Percentiles rank a stretch among this genome's conserved stretches.
Conservation (phyloP, 2,329 filamentous ascomycete species). For the Penicillium verrucosum region DNA sequence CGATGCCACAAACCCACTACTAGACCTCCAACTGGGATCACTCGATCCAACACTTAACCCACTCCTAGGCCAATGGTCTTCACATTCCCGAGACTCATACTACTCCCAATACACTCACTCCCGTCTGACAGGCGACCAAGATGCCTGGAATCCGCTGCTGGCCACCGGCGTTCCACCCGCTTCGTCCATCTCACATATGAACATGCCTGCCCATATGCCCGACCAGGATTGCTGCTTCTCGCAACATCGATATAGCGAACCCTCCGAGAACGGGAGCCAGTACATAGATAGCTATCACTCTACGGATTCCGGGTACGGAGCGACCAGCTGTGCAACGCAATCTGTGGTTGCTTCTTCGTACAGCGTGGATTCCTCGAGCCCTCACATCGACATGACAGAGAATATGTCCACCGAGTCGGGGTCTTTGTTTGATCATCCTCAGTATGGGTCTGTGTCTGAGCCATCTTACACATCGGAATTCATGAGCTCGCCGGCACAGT, state of each 20-base stretch:
- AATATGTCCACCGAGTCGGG: slow-evolving; percentile 18
- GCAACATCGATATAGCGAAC: slow-evolving; percentile 26
- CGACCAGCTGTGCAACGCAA: slow-evolving; percentile 27
- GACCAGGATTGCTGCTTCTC: slow-evolving; percentile 26
- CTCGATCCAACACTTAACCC: slow-evolving; percentile 11
- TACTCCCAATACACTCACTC: slow-evolving; percentile 21
- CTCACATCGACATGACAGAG: slow-evolving; percentile 23
- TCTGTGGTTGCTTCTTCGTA: slow-evolving; percentile 31
- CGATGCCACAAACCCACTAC: slow-evolving; percentile 21
- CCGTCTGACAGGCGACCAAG: slow-evolving; percentile 23
- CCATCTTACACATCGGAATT: slow-evolving; percentile 28
- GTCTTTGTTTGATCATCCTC: slow-evolving; percentile 18
- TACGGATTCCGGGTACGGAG: slow-evolving; percentile 39
- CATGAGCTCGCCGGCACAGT: slow-evolving; percentile 50
- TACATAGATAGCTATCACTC: slow-evolving; percentile 28
- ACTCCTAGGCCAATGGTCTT: slow-evolving; percentile 23
- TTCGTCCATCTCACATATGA: slow-evolving; percentile 19
- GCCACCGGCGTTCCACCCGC: slow-evolving; percentile 25
- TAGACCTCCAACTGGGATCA: slow-evolving; percentile 25
- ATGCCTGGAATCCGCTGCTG: slow-evolving; percentile 35
- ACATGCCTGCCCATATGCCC: slow-evolving; percentile 14
- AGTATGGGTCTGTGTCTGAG: slow-evolving; percentile 7
- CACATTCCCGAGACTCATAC: slow-evolving; percentile 19
- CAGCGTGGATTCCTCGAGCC: slow-evolving; percentile 31
- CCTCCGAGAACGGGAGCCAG: slow-evolving; percentile 35